phyloP scores from a whole-genome alignment of 106 monocot species.

The Cymbidium sinense region DNA sequence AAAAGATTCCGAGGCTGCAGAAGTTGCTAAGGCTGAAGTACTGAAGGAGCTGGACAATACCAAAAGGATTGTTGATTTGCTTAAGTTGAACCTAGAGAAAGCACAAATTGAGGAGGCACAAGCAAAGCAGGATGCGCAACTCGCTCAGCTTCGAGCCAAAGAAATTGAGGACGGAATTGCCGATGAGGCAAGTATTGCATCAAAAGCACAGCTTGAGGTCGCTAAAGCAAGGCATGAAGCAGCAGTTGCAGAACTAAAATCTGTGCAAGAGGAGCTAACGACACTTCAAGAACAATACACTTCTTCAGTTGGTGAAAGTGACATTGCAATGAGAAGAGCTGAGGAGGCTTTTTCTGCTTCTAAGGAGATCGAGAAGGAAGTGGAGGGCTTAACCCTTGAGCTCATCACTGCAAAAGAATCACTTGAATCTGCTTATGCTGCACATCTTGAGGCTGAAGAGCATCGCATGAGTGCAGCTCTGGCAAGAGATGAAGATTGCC shows the following conservation, averaged over 20 bases:
- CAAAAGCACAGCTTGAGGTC: constrained; percentile 15
- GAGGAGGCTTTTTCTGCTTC: constrained; percentile 15
- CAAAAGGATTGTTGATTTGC: constrained; percentile 16
- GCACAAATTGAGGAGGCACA: constrained; percentile 15
- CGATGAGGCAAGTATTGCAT: constrained; percentile 18
- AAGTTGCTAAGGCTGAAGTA: constrained; percentile 13
- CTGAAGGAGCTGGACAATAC: constrained; percentile 10
- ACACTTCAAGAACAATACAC: constrained; percentile 5
- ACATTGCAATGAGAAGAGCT: constrained; percentile 8
- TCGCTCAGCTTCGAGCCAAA: constrained; percentile 18
- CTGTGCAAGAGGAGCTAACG: constrained; percentile 15
- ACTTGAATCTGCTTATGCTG: constrained; percentile 26
- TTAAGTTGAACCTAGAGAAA: constrained; percentile 22
- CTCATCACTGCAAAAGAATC: constrained; percentile 17
- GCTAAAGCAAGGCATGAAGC: constrained; percentile 19
- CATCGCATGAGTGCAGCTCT: constrained; percentile 21
- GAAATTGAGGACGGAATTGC: constrained; percentile 17
- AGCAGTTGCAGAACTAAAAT: constrained; percentile 16
- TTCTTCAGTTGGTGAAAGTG: constrained; percentile 10
- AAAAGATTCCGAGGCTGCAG: constrained; percentile 18
- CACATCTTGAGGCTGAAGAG: constrained; percentile 31
- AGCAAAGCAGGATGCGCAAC: constrained; percentile 25
- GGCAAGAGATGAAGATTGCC: constrained; percentile 22
- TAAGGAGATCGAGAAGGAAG: constrained; percentile 18
- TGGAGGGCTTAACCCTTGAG: constrained; percentile 20